Percentiles rank a stretch among this genome's conserved stretches.
phyloP scores from a whole-genome alignment of 108 stramenopile species.

The Fragilariopsis cylindrus region DNA sequence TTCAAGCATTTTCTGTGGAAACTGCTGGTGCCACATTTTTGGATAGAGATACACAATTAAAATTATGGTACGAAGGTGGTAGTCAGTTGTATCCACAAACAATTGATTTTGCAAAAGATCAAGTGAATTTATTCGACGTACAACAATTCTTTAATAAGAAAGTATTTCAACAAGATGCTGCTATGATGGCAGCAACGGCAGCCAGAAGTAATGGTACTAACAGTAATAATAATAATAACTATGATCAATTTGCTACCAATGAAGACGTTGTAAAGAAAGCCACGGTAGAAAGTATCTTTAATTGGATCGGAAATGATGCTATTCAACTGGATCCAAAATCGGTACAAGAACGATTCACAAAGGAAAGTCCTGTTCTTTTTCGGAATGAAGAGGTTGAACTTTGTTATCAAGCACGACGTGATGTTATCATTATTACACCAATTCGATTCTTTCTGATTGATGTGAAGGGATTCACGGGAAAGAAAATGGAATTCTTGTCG shows the following conservation, averaged over 20 bases:
- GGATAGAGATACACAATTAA: conserved; percentile 62
- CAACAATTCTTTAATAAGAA: conserved; percentile 61
- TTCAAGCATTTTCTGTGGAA: conserved; percentile 71
- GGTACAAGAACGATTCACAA: conserved; percentile 5
- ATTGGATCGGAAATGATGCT: conserved; percentile 9
- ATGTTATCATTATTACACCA: conserved; percentile 57
- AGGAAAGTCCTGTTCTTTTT: conserved; percentile 43
- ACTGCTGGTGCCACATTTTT: conserved; percentile 61
- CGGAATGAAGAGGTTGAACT: conserved; percentile 62
- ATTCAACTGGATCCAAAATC: neutral
- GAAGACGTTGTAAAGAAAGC: conserved; percentile 33
- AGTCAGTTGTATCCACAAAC: conserved; percentile 37
- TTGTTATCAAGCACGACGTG: conserved; percentile 53
- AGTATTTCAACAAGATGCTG: conserved; percentile 49
- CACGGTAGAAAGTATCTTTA: conserved; percentile 41
- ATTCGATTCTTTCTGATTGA: conserved; percentile 59
- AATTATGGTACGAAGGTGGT: conserved; percentile 54
- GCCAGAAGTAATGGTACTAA: neutral
- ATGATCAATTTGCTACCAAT: too few relatives aligned
- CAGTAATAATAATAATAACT: too few relatives aligned
- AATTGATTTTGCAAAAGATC: conserved; percentile 57
- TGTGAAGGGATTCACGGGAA: conserved; percentile 58
- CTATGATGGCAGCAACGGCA: conserved; percentile 24
- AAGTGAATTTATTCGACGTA: conserved; percentile 59
- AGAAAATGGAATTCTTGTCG: conserved; percentile 56